A percentile compares a stretch with the other conserved stretches of the same genome.
These are phyloP conservation scores for Rhizophagus clarus DNA, from an alignment of 192 early-diverging fungal genomes.

Conservation along the genomic window DNA sequence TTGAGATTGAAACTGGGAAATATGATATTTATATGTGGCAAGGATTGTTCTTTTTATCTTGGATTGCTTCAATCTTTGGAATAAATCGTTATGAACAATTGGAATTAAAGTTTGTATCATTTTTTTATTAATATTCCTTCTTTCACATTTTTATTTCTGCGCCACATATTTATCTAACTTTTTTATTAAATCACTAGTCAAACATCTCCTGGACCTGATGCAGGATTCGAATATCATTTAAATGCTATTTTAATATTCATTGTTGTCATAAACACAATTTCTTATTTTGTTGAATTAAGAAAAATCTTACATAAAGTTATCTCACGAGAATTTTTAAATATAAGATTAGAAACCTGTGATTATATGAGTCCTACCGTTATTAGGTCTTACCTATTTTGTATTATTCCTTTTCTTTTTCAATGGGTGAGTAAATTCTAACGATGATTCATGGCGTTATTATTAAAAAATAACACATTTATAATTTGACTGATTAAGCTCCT, in stretches of 20 bases:
- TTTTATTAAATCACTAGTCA: too few relatives aligned
- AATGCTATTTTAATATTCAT: not conserved
- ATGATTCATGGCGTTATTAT: too few relatives aligned
- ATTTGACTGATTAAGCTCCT: too few relatives aligned
- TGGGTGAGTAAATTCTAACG: not conserved
- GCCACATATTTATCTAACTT: too few relatives aligned
- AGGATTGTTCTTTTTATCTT: not conserved
- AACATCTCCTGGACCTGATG: not conserved
- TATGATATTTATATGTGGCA: not conserved
- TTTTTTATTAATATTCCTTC: too few relatives aligned
- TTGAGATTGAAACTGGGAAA: not conserved
- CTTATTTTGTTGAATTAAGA: not conserved
- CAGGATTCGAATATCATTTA: not conserved
- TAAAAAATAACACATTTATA: too few relatives aligned
- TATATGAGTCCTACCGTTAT: not conserved
- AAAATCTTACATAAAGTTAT: not conserved
- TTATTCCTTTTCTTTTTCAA: not conserved
- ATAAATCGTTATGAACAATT: not conserved
- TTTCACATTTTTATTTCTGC: too few relatives aligned
- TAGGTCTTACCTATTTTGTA: not conserved
- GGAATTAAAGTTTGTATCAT: not conserved
- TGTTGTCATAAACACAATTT: not conserved
- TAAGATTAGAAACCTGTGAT: not conserved
- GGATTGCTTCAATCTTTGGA: not conserved
- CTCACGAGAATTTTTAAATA: not conserved